Conservation (phyloP, 148 eudicot genomes). For the Vaccinium corymbosum region DNA sequence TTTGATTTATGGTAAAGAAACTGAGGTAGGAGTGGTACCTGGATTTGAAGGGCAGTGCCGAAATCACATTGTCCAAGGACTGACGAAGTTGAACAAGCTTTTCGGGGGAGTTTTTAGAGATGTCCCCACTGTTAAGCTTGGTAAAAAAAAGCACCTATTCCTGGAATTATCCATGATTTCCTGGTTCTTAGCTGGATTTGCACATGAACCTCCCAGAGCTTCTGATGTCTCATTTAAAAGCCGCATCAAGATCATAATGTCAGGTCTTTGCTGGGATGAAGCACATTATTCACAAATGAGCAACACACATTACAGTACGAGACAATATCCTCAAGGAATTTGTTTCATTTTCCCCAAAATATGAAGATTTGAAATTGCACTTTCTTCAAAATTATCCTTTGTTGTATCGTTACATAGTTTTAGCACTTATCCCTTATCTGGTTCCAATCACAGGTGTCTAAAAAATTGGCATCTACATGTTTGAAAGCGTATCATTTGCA, state of each 20-base stretch:
- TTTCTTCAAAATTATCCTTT: not conserved
- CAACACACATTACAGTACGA: not conserved
- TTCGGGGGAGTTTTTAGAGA: slow-evolving; percentile 77
- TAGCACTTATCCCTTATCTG: not conserved
- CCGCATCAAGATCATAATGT: slow-evolving; percentile 68
- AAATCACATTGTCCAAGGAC: slow-evolving; percentile 72
- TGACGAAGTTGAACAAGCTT: slow-evolving; percentile 88
- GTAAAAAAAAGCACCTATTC: slow-evolving; percentile 71
- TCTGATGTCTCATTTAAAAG: slow-evolving; percentile 85
- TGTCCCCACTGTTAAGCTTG: slow-evolving; percentile 79
- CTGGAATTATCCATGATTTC: slow-evolving; percentile 88
- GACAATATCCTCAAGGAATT: not conserved
- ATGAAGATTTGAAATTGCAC: not conserved
- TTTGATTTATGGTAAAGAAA: not conserved
- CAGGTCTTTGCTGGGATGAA: slow-evolving; percentile 81
- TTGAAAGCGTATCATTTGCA: not conserved
- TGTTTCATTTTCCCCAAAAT: not conserved
- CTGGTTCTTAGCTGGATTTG: slow-evolving; percentile 68
- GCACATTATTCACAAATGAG: slow-evolving; percentile 16
- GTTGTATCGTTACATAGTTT: not conserved
- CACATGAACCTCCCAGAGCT: slow-evolving; percentile 72
- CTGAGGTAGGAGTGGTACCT: slow-evolving; percentile 35
- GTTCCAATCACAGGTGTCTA: not conserved
- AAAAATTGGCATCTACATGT: not conserved
- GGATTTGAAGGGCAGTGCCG: slow-evolving; percentile 52